phyloP scores from a whole-genome alignment of 768 basidiomycete genomes.

The Macrolepiota dolichaula region DNA sequence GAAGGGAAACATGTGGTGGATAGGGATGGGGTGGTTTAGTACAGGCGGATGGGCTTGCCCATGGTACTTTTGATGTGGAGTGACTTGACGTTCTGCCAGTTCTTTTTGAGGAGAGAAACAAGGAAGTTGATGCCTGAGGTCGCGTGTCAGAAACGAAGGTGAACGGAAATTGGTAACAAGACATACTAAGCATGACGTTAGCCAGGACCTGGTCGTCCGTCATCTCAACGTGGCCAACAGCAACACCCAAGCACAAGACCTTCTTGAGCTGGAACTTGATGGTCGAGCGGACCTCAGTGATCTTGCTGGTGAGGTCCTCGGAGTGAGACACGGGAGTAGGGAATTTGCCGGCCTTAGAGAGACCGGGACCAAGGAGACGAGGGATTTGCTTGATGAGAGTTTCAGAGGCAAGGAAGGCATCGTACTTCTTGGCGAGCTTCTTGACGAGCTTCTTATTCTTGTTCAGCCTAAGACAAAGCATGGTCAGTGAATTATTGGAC shows the following conservation, averaged over 20 bases:
- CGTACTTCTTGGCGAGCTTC: constrained; percentile 99
- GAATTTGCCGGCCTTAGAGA: constrained; percentile 99
- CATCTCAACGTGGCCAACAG: constrained; percentile 97
- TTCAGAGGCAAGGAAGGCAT: constrained; percentile 97
- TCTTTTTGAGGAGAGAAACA: constrained; percentile 98
- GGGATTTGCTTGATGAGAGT: constrained; percentile 99
- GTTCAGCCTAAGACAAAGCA: constrained; percentile 63
- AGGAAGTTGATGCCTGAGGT: constrained; percentile 95
- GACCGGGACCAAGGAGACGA: constrained; percentile 98
- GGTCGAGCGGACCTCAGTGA: constrained; percentile 94
- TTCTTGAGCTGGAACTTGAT: constrained; percentile 99
- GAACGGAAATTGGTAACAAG: not conserved
- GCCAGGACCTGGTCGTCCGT: constrained; percentile 93
- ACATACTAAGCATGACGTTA: constrained; percentile 95
- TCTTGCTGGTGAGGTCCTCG: constrained; percentile 88
- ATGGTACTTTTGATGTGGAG: constrained; percentile 98
- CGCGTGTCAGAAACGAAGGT: not conserved
- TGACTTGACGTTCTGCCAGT: constrained; percentile 99
- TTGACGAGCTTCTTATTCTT: constrained; percentile 99
- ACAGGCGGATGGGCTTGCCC: constrained; percentile 97
- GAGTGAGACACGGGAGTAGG: constrained; percentile 92
- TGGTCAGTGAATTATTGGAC: not conserved
- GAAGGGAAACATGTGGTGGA: not conserved
- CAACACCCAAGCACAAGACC: constrained; percentile 98
- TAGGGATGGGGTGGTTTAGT: constrained; percentile 42